Base-by-base conservation (phyloP, 192 early-diverging fungal genomes). In the Umbelopsis ramanniana region DNA sequence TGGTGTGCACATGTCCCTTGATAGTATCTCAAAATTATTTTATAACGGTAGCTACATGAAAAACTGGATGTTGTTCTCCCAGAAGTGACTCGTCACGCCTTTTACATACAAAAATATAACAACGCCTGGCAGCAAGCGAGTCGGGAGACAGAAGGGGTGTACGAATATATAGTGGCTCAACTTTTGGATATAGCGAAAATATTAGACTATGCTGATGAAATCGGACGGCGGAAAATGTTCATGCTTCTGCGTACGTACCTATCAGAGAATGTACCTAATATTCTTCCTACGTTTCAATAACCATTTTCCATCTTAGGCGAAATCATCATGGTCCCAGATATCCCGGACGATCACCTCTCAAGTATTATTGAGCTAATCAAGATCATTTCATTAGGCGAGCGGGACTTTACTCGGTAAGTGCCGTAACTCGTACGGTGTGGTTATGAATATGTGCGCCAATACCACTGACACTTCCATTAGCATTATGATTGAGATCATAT, bases 171-270 rank as follows among this genome's bases (percentile, higher is more conserved):
- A 48, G 74, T 92, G 14, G 81, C 75, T 4, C 91, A 92, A 77
- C 82, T 97, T 45, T 80, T 97, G 67, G 86, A 90, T 43, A 89
- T 95, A 29, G 93, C 91, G 21, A 87, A 85, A 67, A 79, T 87
- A 46, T 83, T 92, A 17, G 95, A 96, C 50, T 97, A 94, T 72
- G 88, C 89, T 26, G 96, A 97, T 78, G 96, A 97, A 85, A 85
- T 93, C 67, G 95, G 95, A 6, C 86, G 95, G 38, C 88, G 94
- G 22, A 81, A 89, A 76, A 91, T 97, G 84, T 87, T 91, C 76
- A 86, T 83, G 29, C 77, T 90, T 63, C 79, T 95, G 70, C 90
- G 94, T 91, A 85, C 77, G 83, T 78, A 21, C 15, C 17, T 43
- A 7, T 22, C 9, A 23, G 14, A 14, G 11, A 10, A 19, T 38